Base-by-base conservation (phyloP, 2,329 filamentous ascomycete genomes). In the Colletotrichum lupini region DNA sequence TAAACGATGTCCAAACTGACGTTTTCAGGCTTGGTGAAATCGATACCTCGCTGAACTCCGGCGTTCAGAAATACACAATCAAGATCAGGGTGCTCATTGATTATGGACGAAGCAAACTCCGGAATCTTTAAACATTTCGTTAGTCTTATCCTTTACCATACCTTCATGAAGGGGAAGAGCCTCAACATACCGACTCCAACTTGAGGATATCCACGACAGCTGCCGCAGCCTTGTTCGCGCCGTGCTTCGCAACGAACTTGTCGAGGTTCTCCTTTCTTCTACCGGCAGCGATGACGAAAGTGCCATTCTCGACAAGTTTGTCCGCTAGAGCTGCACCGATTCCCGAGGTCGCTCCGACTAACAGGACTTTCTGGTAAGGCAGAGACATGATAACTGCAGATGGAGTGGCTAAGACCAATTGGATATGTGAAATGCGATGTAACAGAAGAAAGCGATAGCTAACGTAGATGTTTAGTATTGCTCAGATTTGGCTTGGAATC, bases 61-160 rank as follows among this genome's bases (percentile, higher is more conserved):
- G 89, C 86, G 77, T 91, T 91, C 60, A 91, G 80, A 66, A 92
- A 80, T 42, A 92, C 78, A 76, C 85, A 86, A 80, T 91, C 89
- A 30, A 91, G 84, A n/a, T 85, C 81, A 0, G 88, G 87, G 76
- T 88, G 83, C 2, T 30, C 46, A 1, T 76, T 66, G 30, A 75
- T 74, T 65, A 80, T 77, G 4, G 79, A 80, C n/a, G 19, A 0
- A n/a, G 53, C 61, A 16, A 70, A 70, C 1, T 59, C 2, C 1
- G 60, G 67, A 11, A 59, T 70, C 55, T 66, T n/a, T 5, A 1
- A 2, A 30, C 4, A 22, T 16, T 3, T 11, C 16, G 16, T 68
- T 7, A 63, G 58, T 14, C 35, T 9, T 1, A 11, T 49, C 8
- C 42, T 49, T 19, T 6, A 8, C 37, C 19, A 42, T 6, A 19